Percentiles rank a stretch among this genome's conserved stretches.
These are phyloP conservation scores for Chrysopogon serrulatus DNA, from an alignment of 176 grass and related monocot genomes.

Conservation along the genomic window DNA sequence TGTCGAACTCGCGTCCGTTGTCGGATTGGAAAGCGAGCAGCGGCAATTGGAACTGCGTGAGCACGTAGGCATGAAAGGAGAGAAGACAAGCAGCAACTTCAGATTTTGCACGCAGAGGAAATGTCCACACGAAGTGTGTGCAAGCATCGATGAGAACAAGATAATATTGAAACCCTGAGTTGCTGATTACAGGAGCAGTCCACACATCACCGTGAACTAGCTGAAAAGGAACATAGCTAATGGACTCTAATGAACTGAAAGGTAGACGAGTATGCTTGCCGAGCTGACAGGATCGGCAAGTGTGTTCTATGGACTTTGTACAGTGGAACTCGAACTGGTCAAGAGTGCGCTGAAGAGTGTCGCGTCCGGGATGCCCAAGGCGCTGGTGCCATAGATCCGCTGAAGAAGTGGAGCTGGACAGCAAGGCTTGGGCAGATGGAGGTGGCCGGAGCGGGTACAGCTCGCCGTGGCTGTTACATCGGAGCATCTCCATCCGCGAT, in stretches of 20 bases:
- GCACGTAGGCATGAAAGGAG: not conserved
- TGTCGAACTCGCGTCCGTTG: too few species aligned
- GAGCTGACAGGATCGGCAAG: not conserved
- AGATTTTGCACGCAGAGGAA: not conserved
- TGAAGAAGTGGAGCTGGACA: not conserved
- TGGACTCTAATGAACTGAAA: too few species aligned
- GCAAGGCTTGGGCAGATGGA: not conserved
- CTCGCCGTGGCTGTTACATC: not conserved
- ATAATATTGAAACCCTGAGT: too few species aligned
- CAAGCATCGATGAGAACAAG: too few species aligned
- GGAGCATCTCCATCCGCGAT: too few species aligned
- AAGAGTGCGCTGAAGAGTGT: accelerated
- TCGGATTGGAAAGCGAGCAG: not conserved
- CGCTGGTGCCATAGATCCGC: not conserved
- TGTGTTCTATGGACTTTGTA: not conserved
- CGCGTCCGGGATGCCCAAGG: not conserved
- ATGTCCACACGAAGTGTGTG: not conserved
- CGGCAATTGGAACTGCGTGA: not conserved
- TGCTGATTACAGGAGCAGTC: too few species aligned
- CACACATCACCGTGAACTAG: too few species aligned
- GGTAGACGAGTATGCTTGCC: too few species aligned
- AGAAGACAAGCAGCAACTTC: not conserved
- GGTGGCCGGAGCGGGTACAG: not conserved
- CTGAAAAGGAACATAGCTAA: too few species aligned
- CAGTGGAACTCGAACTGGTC: not conserved